phyloP scores from a whole-genome alignment of 2,329 filamentous ascomycete genomes.

The Grosmannia huntii region DNA sequence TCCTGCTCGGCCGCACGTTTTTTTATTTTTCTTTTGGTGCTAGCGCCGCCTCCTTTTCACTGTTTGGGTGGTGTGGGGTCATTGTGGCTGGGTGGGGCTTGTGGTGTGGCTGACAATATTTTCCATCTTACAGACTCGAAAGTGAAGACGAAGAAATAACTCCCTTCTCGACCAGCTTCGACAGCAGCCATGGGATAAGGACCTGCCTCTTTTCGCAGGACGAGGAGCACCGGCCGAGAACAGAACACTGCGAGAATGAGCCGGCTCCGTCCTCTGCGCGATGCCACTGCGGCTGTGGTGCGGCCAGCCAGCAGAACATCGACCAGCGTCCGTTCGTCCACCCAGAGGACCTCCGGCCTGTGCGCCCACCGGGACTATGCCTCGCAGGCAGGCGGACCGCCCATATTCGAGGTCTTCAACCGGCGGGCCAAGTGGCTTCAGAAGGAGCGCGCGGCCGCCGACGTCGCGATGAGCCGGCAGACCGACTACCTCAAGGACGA shows the following conservation, averaged over 20 bases:
- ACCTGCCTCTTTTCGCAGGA: neutral
- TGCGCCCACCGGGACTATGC: constrained; percentile 50
- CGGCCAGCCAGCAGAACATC: neutral
- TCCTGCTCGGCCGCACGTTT: neutral
- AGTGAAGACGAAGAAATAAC: no score
- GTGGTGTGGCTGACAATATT: neutral
- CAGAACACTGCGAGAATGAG: neutral
- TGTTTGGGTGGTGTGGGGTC: neutral
- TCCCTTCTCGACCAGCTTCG: neutral
- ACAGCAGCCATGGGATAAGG: neutral
- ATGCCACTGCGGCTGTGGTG: neutral
- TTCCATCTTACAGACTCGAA: no score
- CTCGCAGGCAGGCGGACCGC: constrained; percentile 61
- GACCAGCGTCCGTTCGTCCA: neutral
- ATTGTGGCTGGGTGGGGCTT: neutral
- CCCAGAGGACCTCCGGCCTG: neutral
- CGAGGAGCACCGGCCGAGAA: neutral
- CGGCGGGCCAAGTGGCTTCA: constrained; percentile 77
- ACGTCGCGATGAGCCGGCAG: constrained; percentile 59
- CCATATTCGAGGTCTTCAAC: constrained; percentile 85
- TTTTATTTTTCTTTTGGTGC: neutral
- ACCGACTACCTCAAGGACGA: constrained; percentile 93
- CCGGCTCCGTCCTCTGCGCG: neutral
- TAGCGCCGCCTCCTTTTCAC: neutral
- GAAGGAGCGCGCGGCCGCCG: constrained; percentile 68